These are phyloP conservation scores for Fraxinus sp. DNA, from an alignment of 305 asterid species.

Conservation along the genomic window DNA sequence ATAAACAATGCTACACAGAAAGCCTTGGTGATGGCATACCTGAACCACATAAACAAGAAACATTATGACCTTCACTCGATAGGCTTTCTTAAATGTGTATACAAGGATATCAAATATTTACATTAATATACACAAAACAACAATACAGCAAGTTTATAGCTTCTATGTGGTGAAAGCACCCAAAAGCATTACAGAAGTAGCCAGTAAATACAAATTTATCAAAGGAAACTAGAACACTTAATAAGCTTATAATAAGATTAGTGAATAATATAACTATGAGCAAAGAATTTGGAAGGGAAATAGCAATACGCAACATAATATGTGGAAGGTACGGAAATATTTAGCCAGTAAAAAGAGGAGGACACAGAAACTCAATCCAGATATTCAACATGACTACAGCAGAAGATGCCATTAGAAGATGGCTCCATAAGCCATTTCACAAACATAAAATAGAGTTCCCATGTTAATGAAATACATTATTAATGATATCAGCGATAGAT, in stretches of 20 bases:
- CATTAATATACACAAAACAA: not conserved
- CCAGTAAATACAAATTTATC: not conserved
- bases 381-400: not conserved
- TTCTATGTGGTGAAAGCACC: not conserved
- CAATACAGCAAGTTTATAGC: not conserved
- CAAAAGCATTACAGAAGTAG: not conserved
- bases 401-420: not conserved
- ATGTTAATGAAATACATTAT: not conserved
- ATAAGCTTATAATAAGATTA: not conserved
- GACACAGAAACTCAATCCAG: not conserved
- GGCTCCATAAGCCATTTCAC: not conserved
- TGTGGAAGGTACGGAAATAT: not conserved
- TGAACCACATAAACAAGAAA: slow-evolving; percentile 30
- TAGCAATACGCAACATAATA: not conserved
- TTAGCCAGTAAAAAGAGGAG: not conserved
- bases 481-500: not conserved
- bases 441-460: not conserved
- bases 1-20: slow-evolving; percentile 69
- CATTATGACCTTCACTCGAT: slow-evolving; percentile 10
- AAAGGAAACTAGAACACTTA: not conserved
- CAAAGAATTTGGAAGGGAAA: not conserved
- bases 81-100: not conserved
- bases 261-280: not conserved
- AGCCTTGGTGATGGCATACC: slow-evolving; percentile 97
- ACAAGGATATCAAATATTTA: not conserved